A percentile compares a stretch with the other conserved stretches of the same genome.
Conservation (phyloP, 2,329 filamentous ascomycete genomes). For the Neopestalotiopsis rosae region DNA sequence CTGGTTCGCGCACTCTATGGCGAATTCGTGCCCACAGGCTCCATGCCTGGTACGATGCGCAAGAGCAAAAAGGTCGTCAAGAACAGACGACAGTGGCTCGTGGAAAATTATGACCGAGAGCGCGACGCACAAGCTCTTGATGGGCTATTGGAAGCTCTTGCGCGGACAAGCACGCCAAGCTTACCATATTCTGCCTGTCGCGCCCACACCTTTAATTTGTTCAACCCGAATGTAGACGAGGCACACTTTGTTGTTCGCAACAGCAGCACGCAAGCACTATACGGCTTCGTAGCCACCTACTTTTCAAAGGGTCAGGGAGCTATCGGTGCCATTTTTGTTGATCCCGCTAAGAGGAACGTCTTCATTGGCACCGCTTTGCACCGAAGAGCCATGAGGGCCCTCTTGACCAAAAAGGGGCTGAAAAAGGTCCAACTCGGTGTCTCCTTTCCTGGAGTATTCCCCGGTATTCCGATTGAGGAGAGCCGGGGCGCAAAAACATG, state of each 20-base stretch:
- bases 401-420: constrained; percentile 72
- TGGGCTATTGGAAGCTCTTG: constrained; percentile 73
- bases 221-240: constrained; percentile 74
- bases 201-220: constrained; percentile 78
- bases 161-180: constrained; percentile 69
- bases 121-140: constrained; percentile 77
- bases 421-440: constrained; percentile 83
- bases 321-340: constrained; percentile 87
- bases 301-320: constrained; percentile 75
- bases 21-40: constrained; percentile 66
- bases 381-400: constrained; percentile 78
- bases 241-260: constrained; percentile 92
- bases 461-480: constrained; percentile 74
- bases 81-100: constrained; percentile 93
- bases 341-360: constrained; percentile 82
- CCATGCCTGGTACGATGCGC: constrained; percentile 75
- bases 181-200: constrained; percentile 74
- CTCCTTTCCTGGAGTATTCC: constrained; percentile 82
- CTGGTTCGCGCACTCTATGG: constrained; percentile 85
- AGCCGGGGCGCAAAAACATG: constrained; percentile 66
- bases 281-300: constrained; percentile 92
- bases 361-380: constrained; percentile 92
- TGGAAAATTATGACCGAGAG: constrained; percentile 84
- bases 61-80: constrained; percentile 88
- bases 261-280: constrained; percentile 87